Evolutionary conservation across 164 flowering plant species (phyloP), one percentile per base, ranked within the genome.

Genomic region (Euptelea pleiosperma): DNA sequence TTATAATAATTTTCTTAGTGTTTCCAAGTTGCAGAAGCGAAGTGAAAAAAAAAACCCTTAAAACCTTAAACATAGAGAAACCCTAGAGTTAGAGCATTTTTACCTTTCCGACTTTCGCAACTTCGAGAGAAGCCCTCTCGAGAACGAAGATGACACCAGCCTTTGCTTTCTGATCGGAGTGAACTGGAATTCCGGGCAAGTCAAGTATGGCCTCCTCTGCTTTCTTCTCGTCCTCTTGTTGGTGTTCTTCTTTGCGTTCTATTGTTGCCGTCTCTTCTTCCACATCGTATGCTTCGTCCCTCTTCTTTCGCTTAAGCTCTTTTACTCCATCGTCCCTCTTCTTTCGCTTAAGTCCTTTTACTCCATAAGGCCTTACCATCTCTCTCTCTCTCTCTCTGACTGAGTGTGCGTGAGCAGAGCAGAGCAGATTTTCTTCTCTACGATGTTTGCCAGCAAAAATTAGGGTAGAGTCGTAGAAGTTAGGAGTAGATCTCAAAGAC

Each of bases 41-140:
- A n/a, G n/a, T n/a, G n/a, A n/a, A n/a, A n/a, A n/a, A n/a, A n/a
- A n/a, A n/a, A n/a, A n/a, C n/a, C n/a, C n/a, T n/a, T n/a, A n/a
- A n/a, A 30, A 15, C 0, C n/a, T 2, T 5, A n/a, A 29, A 50
- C 26, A 2, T 11, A 24, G 15, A 42, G 30, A 24, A 49, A 22
- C 8, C 21, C 12, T 4, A 14, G 1, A 29, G 14, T 2, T 3
- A 44, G 8, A 56, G n/a, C n/a, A 53, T 8, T n/a, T 15, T 8
- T 37, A 85, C 93, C 89, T 89, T 91, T 40, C 98, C 98, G 65
- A 91, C 91, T 79, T 86, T 89, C 0, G 81, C 98, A 43, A 86
- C 82, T 75, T 89, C 96, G 55, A 91, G 37, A 49, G 92, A 85
- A 55, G 96, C 98, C 59, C 66, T 85, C 65, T 91, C 96, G 28